Base-by-base conservation (phyloP, 2,329 filamentous ascomycete genomes). In the Ophiosphaerella korrae region DNA sequence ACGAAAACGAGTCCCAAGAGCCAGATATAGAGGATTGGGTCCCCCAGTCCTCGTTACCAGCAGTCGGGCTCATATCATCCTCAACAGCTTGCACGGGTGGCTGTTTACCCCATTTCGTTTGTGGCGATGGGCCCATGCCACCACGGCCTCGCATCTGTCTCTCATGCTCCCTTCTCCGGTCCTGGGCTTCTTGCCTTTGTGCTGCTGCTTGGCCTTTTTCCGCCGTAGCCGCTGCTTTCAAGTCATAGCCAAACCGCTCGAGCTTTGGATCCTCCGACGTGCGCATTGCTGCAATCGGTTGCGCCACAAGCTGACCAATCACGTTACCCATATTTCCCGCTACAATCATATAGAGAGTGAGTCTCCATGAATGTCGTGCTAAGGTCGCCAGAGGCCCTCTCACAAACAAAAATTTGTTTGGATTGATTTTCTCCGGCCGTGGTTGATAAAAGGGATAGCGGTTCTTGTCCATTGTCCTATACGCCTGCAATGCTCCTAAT, bases 31-130 rank as follows among this genome's bases (percentile, higher is more conserved):
- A 31, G 2, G 50, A 37, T 16, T 47, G 34, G n/a, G 56, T 37
- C 14, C 58, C 53, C 59, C 71, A 71, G 5, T 66, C 23, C 43
- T 73, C 72, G 34, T 75, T 74, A 2, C 75, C 74, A 8, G 74
- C 66, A 2, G 74, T 77, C 2, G 77, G 77, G 23, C 71, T 75
- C 67, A 74, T 74, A 42, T 78, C 75, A 46, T 78, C 77, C 47
- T 78, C 74, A 18, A 61, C 67, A 5, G 32, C 45, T 18, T 44
- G 45, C 21, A 36, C 48, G 5, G 35, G 52, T 38, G 48, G 48
- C 41, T 57, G 61, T 50, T 50, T 64, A 31, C 57, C 57, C 58
- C 54, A 63, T 26, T 53, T 74, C 62, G 34, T 72, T 68, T 40
- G 74, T 54, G 31, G 75, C 72, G 32, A 77, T 70, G 46, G 71